Evolutionary conservation across 495 filamentous ascomycete species (phyloP), one percentile per base, ranked within the genome.

Genomic region (Saxophila tyrrhenica): DNA sequence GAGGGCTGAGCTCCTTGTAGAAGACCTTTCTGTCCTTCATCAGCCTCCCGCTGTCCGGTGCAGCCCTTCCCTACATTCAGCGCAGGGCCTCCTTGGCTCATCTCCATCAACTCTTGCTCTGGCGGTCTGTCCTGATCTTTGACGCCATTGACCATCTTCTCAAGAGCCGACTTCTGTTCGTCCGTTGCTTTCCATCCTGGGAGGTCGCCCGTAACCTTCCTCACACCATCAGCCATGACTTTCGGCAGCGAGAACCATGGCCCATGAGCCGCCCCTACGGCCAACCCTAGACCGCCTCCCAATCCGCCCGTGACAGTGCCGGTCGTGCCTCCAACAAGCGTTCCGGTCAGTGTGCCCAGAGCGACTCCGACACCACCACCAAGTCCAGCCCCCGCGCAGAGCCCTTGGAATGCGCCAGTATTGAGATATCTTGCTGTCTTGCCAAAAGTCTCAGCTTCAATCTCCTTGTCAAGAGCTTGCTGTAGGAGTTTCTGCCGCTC

Each of bases 401-500:
- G 25, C 10, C 62, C 62, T 57, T 64, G 62, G 35, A 59, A 58
- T 2, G 58, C 43, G 19, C 62, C 62, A 16, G 59, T 56, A 19
- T 42, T 16, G 21, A 57, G 39, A 50, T 65, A 65, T 39, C 62
- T 63, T 16, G 63, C 63, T 0, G 58, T 55, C 48, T 65, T 65
- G 16, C 61, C 61, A 44, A 65, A 63, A 15, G 51, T 56, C 47
- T 61, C 63, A 7, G 63, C 57, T 25, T 59, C 61, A 32, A 65
- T 54, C 39, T 65, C 49, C 38, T 63, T 49, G 24, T 65, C 25
- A 29, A 65, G 54, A 9, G 63, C 60, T 54, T 65, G 38, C 7
- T 60, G 57, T 5, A 63, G 52, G 0, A 63, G 46, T 39, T 63
- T 57, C 51, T 65, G 57, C 13, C 63, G 54, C 43, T 60, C 63